Base-by-base conservation (phyloP, 2,329 filamentous ascomycete species). In the Aspergillus arachidicola region DNA sequence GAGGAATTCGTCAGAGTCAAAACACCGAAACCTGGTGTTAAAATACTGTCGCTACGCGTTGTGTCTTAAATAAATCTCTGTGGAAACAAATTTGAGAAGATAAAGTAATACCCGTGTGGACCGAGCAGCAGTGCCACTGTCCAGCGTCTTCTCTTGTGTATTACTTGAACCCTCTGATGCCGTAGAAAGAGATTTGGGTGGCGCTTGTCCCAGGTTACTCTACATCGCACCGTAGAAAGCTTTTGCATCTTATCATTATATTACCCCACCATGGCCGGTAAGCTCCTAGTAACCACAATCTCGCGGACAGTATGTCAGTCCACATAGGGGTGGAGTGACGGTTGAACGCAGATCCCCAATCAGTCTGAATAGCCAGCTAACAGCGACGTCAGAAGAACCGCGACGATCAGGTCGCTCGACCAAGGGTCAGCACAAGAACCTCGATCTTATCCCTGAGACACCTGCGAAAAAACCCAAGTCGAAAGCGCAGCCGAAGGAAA, bases 331-430 rank as follows among this genome's bases (percentile, higher is more conserved):
- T 57, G 53, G 50, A 36, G 55, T 56, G 67, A 64, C 58, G 60
- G 61, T 48, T 59, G 57, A 63, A 46, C 19, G 53, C 50, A 48
- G 57, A 59, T 30, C 53, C 46, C 60, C 56, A 59, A 34, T 60
- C 58, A 38, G 59, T 63, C 3, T 60, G 64, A 57, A 67, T 61
- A 68, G 46, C 63, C 68, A 63, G 70, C 75, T 79, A 74, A 80
- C 72, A 16, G 46, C 45, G 41, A 64, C n/a, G 57, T 68, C 78
- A 90, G 88, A 90, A 69, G 94, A 97, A 86, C 92, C 93, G 63
- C 91, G 95, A 78, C 92, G 95, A 76, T 99, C 95, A 50, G 94
- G 95, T 68, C 91, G 95, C 73, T 93, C 94, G 72, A 99, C 95
- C 68, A 99, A 99, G 77, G 95, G 95, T 76, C 94, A 97, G 73